These are phyloP conservation scores for Chondrus crispus DNA, from an alignment of 23 red algal genomes.

Conservation along the genomic window DNA sequence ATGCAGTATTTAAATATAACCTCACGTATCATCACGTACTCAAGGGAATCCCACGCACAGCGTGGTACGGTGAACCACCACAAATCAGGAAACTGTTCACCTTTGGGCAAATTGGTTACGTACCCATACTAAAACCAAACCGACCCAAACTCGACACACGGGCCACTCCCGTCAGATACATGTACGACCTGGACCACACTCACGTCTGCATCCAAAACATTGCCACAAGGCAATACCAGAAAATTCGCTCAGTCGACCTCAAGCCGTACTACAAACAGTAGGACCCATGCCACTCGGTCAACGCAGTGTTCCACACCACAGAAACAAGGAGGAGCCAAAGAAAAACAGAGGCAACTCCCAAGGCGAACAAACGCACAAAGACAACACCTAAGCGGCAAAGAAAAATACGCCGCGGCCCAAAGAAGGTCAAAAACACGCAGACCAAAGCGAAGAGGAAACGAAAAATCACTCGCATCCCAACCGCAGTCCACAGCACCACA, in stretches of 20 bases:
- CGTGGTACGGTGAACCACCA: background rate
- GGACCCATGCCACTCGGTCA: no score
- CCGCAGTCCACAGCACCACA: no score
- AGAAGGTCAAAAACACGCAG: no score
- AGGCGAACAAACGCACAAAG: no score
- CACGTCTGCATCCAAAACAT: background rate
- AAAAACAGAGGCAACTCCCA: no score
- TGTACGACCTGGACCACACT: background rate
- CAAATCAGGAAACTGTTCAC: background rate
- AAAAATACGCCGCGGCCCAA: no score
- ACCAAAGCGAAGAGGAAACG: no score
- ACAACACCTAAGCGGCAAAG: no score
- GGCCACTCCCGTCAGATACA: background rate
- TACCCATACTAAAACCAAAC: background rate
- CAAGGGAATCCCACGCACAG: background rate
- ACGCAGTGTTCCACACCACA: no score
- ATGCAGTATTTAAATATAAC: background rate
- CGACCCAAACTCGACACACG: background rate
- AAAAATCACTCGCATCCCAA: no score
- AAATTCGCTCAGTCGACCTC: background rate
- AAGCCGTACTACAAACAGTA: background rate
- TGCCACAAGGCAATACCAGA: background rate
- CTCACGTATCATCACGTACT: background rate
- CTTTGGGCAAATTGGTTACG: background rate
- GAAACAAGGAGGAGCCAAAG: no score